phyloP scores from a whole-genome alignment of 495 filamentous ascomycete species.

The Talaromyces thailandensis region DNA sequence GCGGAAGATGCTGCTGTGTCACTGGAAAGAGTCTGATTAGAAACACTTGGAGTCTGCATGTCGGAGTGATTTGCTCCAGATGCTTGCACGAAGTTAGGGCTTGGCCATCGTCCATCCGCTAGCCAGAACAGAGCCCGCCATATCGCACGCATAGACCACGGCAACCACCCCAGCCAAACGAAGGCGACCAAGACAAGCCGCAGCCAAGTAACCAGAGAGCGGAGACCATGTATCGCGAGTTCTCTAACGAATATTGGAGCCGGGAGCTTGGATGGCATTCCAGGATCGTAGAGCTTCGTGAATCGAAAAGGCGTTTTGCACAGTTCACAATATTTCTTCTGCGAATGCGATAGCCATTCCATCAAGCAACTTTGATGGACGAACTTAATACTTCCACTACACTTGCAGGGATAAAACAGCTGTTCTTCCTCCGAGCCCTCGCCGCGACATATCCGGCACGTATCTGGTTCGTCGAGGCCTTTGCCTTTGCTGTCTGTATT shows the following conservation, averaged over 20 bases:
- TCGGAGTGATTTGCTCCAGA: constrained; percentile 11
- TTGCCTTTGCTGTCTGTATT: constrained; percentile 24
- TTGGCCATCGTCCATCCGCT: constrained; percentile 82
- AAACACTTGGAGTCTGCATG: constrained; percentile 24
- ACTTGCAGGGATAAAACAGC: constrained; percentile 96
- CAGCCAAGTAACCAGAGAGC: constrained; percentile 64
- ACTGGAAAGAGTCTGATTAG: constrained; percentile 12
- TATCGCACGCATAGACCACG: constrained; percentile 81
- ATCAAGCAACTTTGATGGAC: constrained; percentile 97
- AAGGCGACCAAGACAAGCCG: constrained; percentile 68
- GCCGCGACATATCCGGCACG: constrained; percentile 90
- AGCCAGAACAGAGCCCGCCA: constrained; percentile 95
- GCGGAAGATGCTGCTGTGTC: constrained; percentile 20
- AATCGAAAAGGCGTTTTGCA: constrained; percentile 98
- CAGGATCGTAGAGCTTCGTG: constrained; percentile 89
- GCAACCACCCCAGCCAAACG: constrained; percentile 83
- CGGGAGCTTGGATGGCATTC: constrained; percentile 82
- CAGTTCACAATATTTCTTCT: constrained; percentile 98
- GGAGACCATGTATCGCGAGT: constrained; percentile 58
- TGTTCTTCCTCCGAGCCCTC: constrained; percentile 79
- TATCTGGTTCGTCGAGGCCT: constrained; percentile 51
- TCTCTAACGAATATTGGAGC: constrained; percentile 69
- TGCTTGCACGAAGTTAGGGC: constrained; percentile 14
- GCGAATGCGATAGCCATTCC: constrained; percentile 95
- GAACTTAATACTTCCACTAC: constrained; percentile 95